phyloP scores from a whole-genome alignment of 208 protist genomes.

The Herpetomonas tarakana region DNA sequence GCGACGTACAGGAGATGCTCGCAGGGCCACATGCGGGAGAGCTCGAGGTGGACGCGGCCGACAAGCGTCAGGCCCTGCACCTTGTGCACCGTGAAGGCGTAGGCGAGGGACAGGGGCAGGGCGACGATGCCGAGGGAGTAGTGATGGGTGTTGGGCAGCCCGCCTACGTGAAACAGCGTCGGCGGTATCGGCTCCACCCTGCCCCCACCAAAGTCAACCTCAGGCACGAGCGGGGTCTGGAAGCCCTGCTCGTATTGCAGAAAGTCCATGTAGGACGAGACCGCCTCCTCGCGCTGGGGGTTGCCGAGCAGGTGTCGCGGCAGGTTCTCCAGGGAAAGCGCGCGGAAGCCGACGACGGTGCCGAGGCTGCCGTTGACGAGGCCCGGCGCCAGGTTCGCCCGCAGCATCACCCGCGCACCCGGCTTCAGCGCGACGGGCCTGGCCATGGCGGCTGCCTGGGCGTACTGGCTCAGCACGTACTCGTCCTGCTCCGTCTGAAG shows the following conservation, averaged over 20 bases:
- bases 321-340: slow-evolving; percentile 35
- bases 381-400: slow-evolving; percentile 58
- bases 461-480: slow-evolving; percentile 61
- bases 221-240: slow-evolving; percentile 43
- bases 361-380: slow-evolving; percentile 88
- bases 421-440: slow-evolving; percentile 52
- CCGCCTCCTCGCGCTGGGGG: slow-evolving; percentile 26
- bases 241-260: slow-evolving; percentile 68
- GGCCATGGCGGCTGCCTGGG: slow-evolving; percentile 43
- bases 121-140: slow-evolving; percentile 63
- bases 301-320: slow-evolving; percentile 37
- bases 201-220: slow-evolving; percentile 73
- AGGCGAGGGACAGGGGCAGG: slow-evolving; percentile 79
- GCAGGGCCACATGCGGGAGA: slow-evolving; percentile 88
- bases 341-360: slow-evolving; percentile 77
- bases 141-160: slow-evolving; percentile 65
- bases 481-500: slow-evolving; percentile 81
- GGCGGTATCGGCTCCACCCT: slow-evolving; percentile 54
- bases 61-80: slow-evolving; percentile 87
- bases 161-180: slow-evolving; percentile 61
- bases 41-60: slow-evolving; percentile 80
- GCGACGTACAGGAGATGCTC: slow-evolving; percentile 88
- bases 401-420: slow-evolving; percentile 84
- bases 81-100: slow-evolving; percentile 93
- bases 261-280: slow-evolving; percentile 60